Base-by-base conservation (phyloP, 768 basidiomycete genomes). In the Paxillus rubicundulus region DNA sequence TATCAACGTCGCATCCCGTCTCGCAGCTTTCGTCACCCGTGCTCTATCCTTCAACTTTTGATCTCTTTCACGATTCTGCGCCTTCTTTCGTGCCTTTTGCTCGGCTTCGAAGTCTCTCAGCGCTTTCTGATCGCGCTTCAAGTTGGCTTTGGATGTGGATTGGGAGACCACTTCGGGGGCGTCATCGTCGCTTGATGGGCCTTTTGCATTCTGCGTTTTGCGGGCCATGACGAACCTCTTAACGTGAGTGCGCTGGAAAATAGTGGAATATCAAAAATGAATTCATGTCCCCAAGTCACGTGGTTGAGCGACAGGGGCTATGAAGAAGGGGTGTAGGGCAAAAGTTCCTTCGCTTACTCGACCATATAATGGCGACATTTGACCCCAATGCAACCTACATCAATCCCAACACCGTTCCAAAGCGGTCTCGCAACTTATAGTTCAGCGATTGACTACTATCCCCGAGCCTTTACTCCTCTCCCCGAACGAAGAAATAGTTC, bases 121-220 rank as follows among this genome's bases (percentile, higher is more conserved):
- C 5, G 70, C 70, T n/a, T 68, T 67, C 24, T 74, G 66, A 44
- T 67, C 65, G 37, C 67, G 71, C 53, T 73, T 68, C 8, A 66
- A 73, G 12, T 67, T 57, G 20, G 72, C 72, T 60, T 77, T 83
- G 21, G 80, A 77, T 5, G 71, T 61, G 0, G 69, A 69, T n/a
- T 78, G 76, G 0, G 80, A 70, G 16, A 84, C 60, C 0, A 77
- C 61, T 55, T 83, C 82, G 1, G 83, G 83, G 1, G 74, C 73
- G 1, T 81, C 73, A 45, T 77, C 77, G 42, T 72, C 72, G 50
- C 68, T 71, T 33, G 64, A 61, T 30, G 17, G 3, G 13, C 58
- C 65, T 32, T 53, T 56, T 30, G 14, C 44, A 12, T 24, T 47
- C 20, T 42, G 59, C 45, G 28, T 9, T 49, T 62, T 67, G 33